Conservation (phyloP, 768 basidiomycete species). For the Boletus vermiculosoides region DNA sequence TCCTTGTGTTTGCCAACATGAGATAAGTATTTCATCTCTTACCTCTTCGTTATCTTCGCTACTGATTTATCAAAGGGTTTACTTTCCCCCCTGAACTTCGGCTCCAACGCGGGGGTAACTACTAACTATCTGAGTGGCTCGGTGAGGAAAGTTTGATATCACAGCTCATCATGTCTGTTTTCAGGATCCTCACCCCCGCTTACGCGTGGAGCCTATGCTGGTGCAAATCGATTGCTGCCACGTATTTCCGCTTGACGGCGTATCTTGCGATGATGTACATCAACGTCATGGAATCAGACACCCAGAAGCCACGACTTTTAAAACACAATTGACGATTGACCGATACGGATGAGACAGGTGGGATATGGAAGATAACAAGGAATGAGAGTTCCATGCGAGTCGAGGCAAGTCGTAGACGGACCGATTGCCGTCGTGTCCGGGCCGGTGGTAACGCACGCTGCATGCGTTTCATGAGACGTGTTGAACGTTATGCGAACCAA, state of each 20-base stretch:
- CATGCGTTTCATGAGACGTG: background rate
- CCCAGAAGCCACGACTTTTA: background rate
- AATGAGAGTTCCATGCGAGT: background rate
- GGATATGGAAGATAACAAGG: background rate
- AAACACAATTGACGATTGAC: background rate
- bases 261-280: background rate
- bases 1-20: background rate
- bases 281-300: background rate
- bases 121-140: background rate
- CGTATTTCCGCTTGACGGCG: constrained; percentile 1
- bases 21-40: background rate
- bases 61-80: background rate
- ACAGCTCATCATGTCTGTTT: background rate
- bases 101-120: background rate
- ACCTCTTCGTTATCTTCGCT: background rate
- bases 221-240: background rate
- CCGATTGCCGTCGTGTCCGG: background rate
- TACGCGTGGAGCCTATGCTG: background rate
- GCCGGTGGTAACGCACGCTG: background rate
- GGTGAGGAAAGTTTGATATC: background rate
- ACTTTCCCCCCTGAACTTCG: background rate
- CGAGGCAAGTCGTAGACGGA: background rate
- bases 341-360: background rate
- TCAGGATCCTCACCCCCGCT: background rate
- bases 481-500: background rate